Evolutionary conservation across 345 rosid genomes (phyloP).

Genomic region (Ceriops tagal): DNA sequence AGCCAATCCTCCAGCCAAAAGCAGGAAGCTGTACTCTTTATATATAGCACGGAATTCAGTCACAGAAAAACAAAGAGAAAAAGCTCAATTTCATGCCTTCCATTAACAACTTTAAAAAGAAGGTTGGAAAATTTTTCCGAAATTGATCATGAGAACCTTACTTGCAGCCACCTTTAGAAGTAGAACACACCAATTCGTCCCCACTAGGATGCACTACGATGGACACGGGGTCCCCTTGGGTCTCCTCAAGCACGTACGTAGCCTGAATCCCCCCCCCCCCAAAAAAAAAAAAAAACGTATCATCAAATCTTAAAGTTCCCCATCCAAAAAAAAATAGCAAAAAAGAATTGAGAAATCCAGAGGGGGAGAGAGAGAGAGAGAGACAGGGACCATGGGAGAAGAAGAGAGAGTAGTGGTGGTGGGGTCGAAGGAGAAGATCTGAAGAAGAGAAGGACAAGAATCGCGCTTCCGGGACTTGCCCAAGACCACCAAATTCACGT

Average conservation of each 20-base stretch:
- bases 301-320: background rate
- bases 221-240: constrained; percentile 64
- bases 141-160: constrained; percentile 29
- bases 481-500: constrained; percentile 53
- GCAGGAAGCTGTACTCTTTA: no score
- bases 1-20: no score
- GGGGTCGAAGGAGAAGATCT: constrained; percentile 82
- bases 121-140: background rate
- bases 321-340: background rate
- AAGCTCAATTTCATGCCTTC: no score
- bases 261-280: constrained; percentile 32
- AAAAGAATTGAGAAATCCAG: background rate
- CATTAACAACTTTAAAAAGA: no score
- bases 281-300: background rate
- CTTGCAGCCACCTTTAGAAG: constrained; percentile 83
- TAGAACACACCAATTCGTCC: constrained; percentile 73
- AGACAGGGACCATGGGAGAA: constrained; percentile 58
- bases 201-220: constrained; percentile 83
- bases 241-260: constrained; percentile 55
- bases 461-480: constrained; percentile 49
- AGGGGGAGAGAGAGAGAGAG: background rate
- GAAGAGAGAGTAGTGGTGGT: constrained; percentile 51
- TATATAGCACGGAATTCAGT: no score
- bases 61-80: no score
- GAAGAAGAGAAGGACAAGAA: constrained; percentile 52